Evolutionary conservation across 768 basidiomycete genomes (phyloP), one percentile per base, ranked within the genome.

Genomic region (Kondoa malvinella): DNA sequence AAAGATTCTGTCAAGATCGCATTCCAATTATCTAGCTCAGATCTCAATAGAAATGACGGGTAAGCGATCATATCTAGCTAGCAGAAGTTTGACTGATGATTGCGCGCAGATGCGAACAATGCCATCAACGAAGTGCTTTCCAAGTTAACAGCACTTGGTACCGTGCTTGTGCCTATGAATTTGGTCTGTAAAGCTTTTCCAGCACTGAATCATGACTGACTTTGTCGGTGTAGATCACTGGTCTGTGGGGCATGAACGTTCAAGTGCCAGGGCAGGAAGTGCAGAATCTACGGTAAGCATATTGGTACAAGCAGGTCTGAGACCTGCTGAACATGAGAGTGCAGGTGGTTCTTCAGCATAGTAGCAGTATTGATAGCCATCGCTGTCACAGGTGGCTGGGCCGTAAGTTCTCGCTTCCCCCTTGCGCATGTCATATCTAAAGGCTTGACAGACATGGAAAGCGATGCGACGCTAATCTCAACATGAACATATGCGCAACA

Each of bases 71-170:
- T 4, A 14, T 62, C 1, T 65, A 8, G 27, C 65, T 4, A n/a
- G n/a, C n/a, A n/a, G n/a, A n/a, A n/a, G n/a, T n/a, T n/a, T 1
- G 31, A 2, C 16, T 15, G 2, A 34, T 70, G 65, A 33, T 66
- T 68, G 70, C 21, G 12, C 27, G 30, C 61, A 63, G 92, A 96
- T 74, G 95, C 95, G 56, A 99, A 99, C 79, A 99, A 99, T 77
- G 92, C 97, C 80, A 99, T 97, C 80, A 99, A 99, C 78, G 92
- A 97, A 75, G 95, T 99, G 1, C 84, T 97, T 3, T 90, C 89
- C 2, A 96, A 96, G 80, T 81, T 99, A 69, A 97, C 95, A 0
- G 94, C 95, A 4, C 82, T 99, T 59, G 95, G 95, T 82, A 99
- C 95, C 3, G 85, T 99, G 3, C 86, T 97, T 72, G 86, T 99